Evolutionary conservation across 2,329 filamentous ascomycete species (phyloP), one percentile per base, ranked within the genome.

Genomic region (Claviceps fusiformis): DNA sequence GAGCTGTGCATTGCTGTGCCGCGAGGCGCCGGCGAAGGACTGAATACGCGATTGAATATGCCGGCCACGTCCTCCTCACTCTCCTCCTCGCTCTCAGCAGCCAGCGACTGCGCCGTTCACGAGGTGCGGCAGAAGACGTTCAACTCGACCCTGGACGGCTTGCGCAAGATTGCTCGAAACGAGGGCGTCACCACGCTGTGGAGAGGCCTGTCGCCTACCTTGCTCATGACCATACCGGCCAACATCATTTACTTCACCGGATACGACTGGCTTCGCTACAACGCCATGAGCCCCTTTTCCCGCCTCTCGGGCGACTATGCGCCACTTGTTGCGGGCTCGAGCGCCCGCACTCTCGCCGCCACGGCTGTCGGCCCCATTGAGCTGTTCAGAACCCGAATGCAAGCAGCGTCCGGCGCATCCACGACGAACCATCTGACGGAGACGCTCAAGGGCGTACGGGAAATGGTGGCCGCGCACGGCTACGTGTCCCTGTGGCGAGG

Each of bases 201-300:
- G 92, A 81, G 93, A 58, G 93, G 93, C 0, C 74, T 98, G 5
- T 95, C 88, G n/a, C 92, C 93, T 0, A 98, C 93, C 0, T 74
- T 98, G 27, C 79, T 90, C 60, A 98, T 98, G 93, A 85, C 90
- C 0, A 80, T 98, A 6, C 93, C 93, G 0, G 89, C 85, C 31
- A 98, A 98, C 67, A 93, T 98, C 61, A 97, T 98, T 61, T 98
- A 98, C 71, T 96, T 97, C 65, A 95, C 93, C 13, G 93, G 93
- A 44, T 98, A 98, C 70, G 93, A 98, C 66, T 96, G 90, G 86
- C 69, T 98, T 56, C 84, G 93, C 41, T 87, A 79, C 60, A 86
- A 88, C 63, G 73, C 75, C 1, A 73, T 72, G 46, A 95, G 88
- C 61, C 91, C 90, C 0, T 79, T 97, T 59, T 78, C 77, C 41